phyloP scores from a whole-genome alignment of 83 land plant genomes.

The Picea engelmannii region DNA sequence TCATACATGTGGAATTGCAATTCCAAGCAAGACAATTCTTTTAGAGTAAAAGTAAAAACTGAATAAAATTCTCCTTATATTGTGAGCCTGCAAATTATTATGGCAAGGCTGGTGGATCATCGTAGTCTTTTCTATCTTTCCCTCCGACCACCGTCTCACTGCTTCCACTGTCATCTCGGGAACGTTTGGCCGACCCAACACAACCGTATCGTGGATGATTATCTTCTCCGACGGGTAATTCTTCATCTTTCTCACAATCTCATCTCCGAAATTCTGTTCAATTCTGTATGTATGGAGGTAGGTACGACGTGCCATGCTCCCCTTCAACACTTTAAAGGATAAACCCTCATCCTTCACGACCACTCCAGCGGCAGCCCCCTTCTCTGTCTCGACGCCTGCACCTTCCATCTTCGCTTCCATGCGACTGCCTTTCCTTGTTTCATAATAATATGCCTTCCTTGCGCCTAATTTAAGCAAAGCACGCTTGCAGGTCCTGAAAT shows the following conservation, averaged over 20 bases:
- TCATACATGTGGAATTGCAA: not conserved
- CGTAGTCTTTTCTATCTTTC: no score
- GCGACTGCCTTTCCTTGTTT: no score
- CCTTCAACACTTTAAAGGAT: no score
- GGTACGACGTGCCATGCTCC: no score
- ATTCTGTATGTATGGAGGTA: no score
- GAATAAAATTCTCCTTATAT: constrained; percentile 1
- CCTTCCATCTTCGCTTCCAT: no score
- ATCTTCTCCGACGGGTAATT: constrained; percentile 4
- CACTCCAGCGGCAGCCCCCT: no score
- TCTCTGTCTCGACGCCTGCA: no score
- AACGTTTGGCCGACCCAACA: constrained; percentile 47
- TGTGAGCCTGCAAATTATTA: not conserved
- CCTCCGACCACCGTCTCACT: constrained; percentile 41
- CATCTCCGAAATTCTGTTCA: constrained; percentile 56
- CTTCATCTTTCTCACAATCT: constrained; percentile 40
- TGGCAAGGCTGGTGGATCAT: not conserved
- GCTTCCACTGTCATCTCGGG: constrained; percentile 40
- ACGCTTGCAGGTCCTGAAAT: no score
- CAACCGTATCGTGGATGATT: constrained; percentile 54
- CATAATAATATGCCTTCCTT: no score
- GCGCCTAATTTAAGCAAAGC: no score
- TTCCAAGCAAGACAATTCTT: not conserved
- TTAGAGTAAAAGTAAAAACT: not conserved
- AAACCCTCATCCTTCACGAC: no score